Evolutionary conservation across 257 asterid genomes (phyloP), one percentile per base, ranked within the genome.

Genomic region (Fraxinus cuspidata): DNA sequence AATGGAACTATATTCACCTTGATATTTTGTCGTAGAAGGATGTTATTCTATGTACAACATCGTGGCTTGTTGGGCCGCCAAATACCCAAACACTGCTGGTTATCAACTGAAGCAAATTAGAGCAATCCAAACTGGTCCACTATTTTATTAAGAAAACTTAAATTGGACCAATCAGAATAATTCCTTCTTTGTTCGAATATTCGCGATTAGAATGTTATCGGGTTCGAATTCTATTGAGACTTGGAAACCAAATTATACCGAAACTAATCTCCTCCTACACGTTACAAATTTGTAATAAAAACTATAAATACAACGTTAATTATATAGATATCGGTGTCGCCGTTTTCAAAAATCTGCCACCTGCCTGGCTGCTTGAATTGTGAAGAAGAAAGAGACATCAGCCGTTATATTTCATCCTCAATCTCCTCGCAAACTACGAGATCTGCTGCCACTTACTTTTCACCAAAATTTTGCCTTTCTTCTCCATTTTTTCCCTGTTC

Each of bases 371-470:
- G 38, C 38, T 7, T 35, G 40, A 37, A 1, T 37, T 37, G 42
- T 37, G 68, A 21, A 60, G 68, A 7, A 7, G 68, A 60, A 58
- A 58, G 7, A 58, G 8, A 23, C 29, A 23, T 60, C 11, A 60
- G 64, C 64, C 10, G 18, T 29, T 18, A 10, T 2, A 60, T 11
- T 25, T 63, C 69, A 56, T 19, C 7, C 68, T 58, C 67, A 58
- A 58, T n/a, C 56, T 77, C 66, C 81, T 83, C 75, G 70, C 70
- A 6, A 70, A 40, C 44, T 18, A 32, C 80, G 74, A 67, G 23
- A 68, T 53, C 73, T 23, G 23, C 72, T 1, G 21, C 73, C 76
- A 64, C 81, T 78, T 25, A 77, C 74, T 69, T 9, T 76, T 34
- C 80, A 68, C 69, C 70, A 21, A 74, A 28, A 63, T 60, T 74